A percentile compares a stretch with the other conserved stretches of the same genome.
Evolutionary conservation across 371 early-diverging fungal species (phyloP).

Genomic region (Mortierella sp.): DNA sequence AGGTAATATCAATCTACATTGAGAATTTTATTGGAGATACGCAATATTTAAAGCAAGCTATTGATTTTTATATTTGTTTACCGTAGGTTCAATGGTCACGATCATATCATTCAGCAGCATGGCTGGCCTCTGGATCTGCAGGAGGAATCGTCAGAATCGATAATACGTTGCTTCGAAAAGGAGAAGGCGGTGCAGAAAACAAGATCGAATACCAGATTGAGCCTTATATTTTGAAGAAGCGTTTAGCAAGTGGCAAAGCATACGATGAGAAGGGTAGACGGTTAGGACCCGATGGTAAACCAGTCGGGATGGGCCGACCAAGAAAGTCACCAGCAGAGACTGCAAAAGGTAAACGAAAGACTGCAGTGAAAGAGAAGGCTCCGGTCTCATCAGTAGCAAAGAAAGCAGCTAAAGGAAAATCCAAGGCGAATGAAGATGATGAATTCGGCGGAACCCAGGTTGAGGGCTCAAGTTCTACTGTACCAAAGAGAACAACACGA

Average conservation of each 20-base stretch:
- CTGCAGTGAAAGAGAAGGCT: not conserved
- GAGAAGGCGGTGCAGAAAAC: constrained; percentile 24
- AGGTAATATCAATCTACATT: constrained; percentile 17
- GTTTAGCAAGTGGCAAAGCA: constrained; percentile 4
- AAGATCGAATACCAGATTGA: constrained; percentile 33
- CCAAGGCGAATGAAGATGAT: not conserved
- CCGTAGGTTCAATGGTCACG: constrained; percentile 46
- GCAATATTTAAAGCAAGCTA: not conserved
- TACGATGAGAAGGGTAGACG: not conserved
- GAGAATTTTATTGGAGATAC: not conserved
- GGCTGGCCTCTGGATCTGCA: constrained; percentile 49
- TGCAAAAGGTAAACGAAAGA: constrained; percentile 4
- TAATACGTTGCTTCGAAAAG: constrained; percentile 40
- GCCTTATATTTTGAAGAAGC: constrained; percentile 31
- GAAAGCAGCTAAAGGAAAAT: not conserved
- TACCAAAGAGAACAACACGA: not conserved
- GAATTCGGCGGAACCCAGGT: not conserved
- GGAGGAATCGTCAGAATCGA: constrained; percentile 46
- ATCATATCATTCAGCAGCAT: constrained; percentile 43
- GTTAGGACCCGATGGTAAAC: constrained; percentile 13
- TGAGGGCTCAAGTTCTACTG: not conserved
- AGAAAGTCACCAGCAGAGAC: constrained; percentile 13
- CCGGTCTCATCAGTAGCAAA: not conserved
- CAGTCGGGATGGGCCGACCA: constrained; percentile 18
- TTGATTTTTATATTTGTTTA: not conserved